Evolutionary conservation across 768 basidiomycete genomes (phyloP), one percentile per base, ranked within the genome.

Genomic region (Tephrocybe sp.): DNA sequence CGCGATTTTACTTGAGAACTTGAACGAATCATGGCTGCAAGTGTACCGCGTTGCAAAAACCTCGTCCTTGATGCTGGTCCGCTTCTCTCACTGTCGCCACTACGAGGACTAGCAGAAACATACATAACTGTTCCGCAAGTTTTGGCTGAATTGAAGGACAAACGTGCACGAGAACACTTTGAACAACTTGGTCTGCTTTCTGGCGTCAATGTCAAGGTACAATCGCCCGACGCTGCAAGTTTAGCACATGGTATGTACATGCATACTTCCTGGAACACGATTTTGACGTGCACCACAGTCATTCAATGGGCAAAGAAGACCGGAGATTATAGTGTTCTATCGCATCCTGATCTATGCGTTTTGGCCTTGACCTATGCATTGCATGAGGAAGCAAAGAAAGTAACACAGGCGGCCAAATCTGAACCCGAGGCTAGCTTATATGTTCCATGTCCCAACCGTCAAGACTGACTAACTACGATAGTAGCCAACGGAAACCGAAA

Each of bases 31-130:
- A 60, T 62, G 59, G 50, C 51, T 34, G 45, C 15, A 4, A 12
- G 11, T 36, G 34, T 38, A 55, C 74, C 75, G 12, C 78, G 76
- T 50, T 90, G 88, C 70, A 86, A 81, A 65, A 83, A 81, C 55
- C 81, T 98, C 12, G 86, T 98, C 6, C 84, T 98, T 43, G 96
- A 98, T 79, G 88, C 96, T 0, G 94, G 93, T 1, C 95, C 96
- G 3, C 75, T 98, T 0, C 84, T 98, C 3, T 92, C 93, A 3
- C 75, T 96, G 2, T 87, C 89, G 0, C 93, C 95, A 0, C 79
- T 98, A 8, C 79, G 92, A n/a, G 93, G 93, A 10, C 72, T 98
- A 23, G 92, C 97, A 17, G 78, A 87, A 57, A 82, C 81, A 28
- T 98, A 89, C 66, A 71, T 90, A 53, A 96, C 94, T 5, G 89